These are phyloP conservation scores for Cantharellus anzutake DNA, from an alignment of 768 basidiomycete genomes.

Conservation along the genomic window DNA sequence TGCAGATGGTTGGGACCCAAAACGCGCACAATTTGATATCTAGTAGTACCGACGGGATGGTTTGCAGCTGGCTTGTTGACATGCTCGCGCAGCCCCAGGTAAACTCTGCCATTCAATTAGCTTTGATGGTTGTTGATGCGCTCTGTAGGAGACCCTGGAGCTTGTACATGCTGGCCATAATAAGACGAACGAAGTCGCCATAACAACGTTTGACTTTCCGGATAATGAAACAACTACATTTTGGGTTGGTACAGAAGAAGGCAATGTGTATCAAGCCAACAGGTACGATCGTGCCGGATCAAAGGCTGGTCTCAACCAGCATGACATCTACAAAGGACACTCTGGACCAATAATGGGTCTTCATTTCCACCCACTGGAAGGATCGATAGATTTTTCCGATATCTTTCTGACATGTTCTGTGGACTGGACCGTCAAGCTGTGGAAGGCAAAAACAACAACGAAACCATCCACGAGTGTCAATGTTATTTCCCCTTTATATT, in stretches of 20 bases:
- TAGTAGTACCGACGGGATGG: constrained; percentile 89
- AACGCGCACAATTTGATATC: constrained; percentile 97
- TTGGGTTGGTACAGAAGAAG: constrained; percentile 97
- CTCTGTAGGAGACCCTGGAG: constrained; percentile 76
- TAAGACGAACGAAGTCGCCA: constrained; percentile 92
- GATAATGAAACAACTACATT: constrained; percentile 93
- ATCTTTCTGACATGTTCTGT: constrained; percentile 83
- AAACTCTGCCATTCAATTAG: background rate
- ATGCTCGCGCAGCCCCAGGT: constrained; percentile 98
- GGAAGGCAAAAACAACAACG: constrained; percentile 64
- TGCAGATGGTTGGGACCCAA: constrained; percentile 97
- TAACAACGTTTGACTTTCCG: constrained; percentile 86
- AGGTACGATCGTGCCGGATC: constrained; percentile 92
- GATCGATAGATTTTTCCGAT: constrained; percentile 89
- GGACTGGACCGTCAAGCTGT: constrained; percentile 97
- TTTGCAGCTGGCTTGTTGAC: constrained; percentile 96
- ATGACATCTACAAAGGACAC: constrained; percentile 86
- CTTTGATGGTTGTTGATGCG: background rate
- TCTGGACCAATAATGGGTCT: constrained; percentile 86
- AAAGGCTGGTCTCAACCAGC: constrained; percentile 87
- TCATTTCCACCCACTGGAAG: constrained; percentile 82
- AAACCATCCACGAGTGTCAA: constrained; percentile 46
- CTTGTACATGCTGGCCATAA: constrained; percentile 77
- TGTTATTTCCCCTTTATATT: constrained; percentile 58
- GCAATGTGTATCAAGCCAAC: constrained; percentile 90